phyloP scores from a whole-genome alignment of 2,329 filamentous ascomycete genomes.

The Aspergillus sp. region DNA sequence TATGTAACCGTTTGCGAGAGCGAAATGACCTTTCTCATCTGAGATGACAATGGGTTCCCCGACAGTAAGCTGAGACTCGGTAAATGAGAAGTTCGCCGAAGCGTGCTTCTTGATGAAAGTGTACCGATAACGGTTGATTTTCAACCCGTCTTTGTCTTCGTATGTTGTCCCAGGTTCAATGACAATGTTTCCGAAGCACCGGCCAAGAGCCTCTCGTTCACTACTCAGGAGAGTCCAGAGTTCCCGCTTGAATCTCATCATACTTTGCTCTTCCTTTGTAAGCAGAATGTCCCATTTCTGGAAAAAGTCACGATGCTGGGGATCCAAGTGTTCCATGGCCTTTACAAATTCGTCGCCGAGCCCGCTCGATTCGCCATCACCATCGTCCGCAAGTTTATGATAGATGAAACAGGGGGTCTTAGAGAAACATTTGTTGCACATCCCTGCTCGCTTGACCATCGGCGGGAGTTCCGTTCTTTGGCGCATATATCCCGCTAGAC shows the following conservation, averaged over 20 bases:
- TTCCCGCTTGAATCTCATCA: conserved; percentile 81
- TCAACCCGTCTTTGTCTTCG: conserved; percentile 68
- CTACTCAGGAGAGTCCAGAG: conserved; percentile 93
- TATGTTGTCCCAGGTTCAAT: conserved; percentile 74
- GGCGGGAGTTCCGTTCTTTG: conserved; percentile 79
- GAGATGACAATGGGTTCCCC: conserved; percentile 97
- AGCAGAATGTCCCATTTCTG: conserved; percentile 90
- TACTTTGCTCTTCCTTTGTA: conserved; percentile 90
- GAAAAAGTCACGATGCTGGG: conserved; percentile 78
- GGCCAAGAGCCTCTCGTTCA: conserved; percentile 82
- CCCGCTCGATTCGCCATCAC: conserved; percentile 76
- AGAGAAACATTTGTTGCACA: conserved; percentile 86
- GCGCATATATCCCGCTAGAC: conserved; percentile 79
- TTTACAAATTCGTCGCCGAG: conserved; percentile 81
- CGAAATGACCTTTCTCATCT: conserved; percentile 92
- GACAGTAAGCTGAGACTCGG: conserved; percentile 81
- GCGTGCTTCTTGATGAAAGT: conserved; percentile 72
- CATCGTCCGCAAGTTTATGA: conserved; percentile 84
- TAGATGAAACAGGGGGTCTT: conserved; percentile 91
- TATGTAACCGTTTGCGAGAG: conserved; percentile 88
- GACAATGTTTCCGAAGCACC: conserved; percentile 85
- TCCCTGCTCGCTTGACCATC: conserved; percentile 78
- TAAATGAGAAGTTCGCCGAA: conserved; percentile 70
- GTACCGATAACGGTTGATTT: conserved; percentile 91
- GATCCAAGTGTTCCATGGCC: conserved; percentile 72